phyloP scores from a whole-genome alignment of 441 rosid genomes.

The Pelargonium fulgidum region DNA sequence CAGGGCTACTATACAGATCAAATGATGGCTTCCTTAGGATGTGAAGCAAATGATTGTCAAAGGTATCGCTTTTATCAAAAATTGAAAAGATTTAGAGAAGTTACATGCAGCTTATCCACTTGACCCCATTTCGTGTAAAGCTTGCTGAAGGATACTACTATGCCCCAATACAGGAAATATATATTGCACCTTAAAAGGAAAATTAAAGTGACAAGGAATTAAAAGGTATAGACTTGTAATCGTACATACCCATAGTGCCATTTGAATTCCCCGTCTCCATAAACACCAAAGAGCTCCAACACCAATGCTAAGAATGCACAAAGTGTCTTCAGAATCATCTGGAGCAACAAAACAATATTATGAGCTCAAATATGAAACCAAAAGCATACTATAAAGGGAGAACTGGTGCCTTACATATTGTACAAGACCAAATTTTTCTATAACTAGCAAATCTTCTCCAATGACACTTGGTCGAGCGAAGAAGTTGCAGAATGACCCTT shows the following conservation, averaged over 20 bases:
- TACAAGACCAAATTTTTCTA: conserved; percentile 71
- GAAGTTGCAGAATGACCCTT: conserved; percentile 44
- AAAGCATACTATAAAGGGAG: conserved; percentile 4
- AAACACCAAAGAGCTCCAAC: conserved; percentile 62
- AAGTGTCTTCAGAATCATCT: conserved; percentile 88
- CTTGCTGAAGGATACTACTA: neutral
- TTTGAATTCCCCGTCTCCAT: conserved; percentile 80
- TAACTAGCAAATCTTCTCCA: conserved; percentile 55
- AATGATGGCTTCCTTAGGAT: neutral
- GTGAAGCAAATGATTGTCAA: neutral
- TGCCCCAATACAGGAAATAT: neutral
- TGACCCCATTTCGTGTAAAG: neutral
- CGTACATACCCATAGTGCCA: conserved; percentile 70
- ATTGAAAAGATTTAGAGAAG: neutral
- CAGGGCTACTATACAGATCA: neutral
- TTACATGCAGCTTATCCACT: neutral
- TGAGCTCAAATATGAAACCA: neutral
- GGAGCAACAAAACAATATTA: conserved; percentile 21
- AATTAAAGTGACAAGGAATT: neutral
- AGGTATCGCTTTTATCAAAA: neutral
- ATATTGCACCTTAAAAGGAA: neutral
- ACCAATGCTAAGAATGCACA: conserved; percentile 67
- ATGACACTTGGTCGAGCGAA: conserved; percentile 49
- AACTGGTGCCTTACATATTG: conserved; percentile 55
- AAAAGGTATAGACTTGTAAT: neutral